Percentiles rank a stretch among this genome's conserved stretches.
Evolutionary conservation across 345 rosid species (phyloP).

Genomic region (Camelina neglecta): DNA sequence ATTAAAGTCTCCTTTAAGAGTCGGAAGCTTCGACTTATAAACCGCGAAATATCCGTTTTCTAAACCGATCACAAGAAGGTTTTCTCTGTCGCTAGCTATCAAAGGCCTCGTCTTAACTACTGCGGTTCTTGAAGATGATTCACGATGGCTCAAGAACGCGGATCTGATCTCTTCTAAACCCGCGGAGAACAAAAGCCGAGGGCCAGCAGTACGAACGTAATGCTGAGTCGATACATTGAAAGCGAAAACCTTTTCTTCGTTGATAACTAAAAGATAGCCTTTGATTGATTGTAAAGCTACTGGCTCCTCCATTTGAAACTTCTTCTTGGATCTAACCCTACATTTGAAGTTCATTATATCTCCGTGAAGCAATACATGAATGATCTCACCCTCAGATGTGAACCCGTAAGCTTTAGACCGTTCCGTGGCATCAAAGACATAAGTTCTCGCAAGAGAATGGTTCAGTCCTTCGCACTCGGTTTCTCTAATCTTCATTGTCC

Average conservation of each 20-base stretch:
- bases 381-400: conserved; percentile 82
- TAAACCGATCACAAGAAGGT: conserved; percentile 76
- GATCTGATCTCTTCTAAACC: conserved; percentile 77
- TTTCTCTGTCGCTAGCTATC: conserved; percentile 81
- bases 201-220: conserved; percentile 70
- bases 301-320: conserved; percentile 69
- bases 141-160: conserved; percentile 61
- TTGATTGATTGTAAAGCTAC: conserved; percentile 76
- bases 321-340: conserved; percentile 86
- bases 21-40: conserved; percentile 75
- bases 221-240: conserved; percentile 85
- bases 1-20: conserved; percentile 66
- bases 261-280: conserved; percentile 72
- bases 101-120: conserved; percentile 52
- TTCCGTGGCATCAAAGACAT: conserved; percentile 74
- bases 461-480: conserved; percentile 87
- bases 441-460: conserved; percentile 63
- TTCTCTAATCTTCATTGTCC: conserved; percentile 85
- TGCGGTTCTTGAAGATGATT: conserved; percentile 26
- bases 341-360: conserved; percentile 94
- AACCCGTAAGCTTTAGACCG: conserved; percentile 93
- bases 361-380: conserved; percentile 76
- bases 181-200: conserved; percentile 76
- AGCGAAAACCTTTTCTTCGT: conserved; percentile 66
- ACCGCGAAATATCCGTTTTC: conserved; percentile 77